Percentiles rank a stretch among this genome's conserved stretches.
Conservation (phyloP, 768 basidiomycete species). For the Leucocoprinus sp. region DNA sequence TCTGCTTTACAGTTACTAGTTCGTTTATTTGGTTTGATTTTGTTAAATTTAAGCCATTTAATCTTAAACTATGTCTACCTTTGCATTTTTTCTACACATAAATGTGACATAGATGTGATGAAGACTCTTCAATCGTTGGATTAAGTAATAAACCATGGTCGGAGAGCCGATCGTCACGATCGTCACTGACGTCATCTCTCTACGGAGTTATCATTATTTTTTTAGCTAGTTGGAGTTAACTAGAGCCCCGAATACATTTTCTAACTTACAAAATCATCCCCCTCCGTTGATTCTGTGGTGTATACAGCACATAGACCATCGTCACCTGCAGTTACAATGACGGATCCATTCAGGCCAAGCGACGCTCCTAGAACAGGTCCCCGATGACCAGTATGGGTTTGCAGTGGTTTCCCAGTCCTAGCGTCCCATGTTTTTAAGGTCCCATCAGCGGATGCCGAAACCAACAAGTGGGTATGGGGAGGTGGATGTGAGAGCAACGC, state of each 20-base stretch:
- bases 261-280: slow-evolving; percentile 14
- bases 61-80: too few species aligned
- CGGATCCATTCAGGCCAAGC: slow-evolving; percentile 59
- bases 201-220: not conserved
- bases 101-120: too few species aligned
- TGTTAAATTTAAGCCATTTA: too few species aligned
- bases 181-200: not conserved
- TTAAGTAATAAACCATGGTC: too few species aligned
- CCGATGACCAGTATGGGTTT: slow-evolving; percentile 76
- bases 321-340: slow-evolving; percentile 85
- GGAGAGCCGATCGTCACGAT: too few species aligned
- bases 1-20: too few species aligned
- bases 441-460: slow-evolving; percentile 83
- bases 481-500: slow-evolving; percentile 65
- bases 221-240: not conserved
- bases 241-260: not conserved
- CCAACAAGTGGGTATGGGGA: slow-evolving; percentile 68
- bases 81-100: too few species aligned
- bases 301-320: slow-evolving; percentile 84
- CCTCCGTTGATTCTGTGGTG: slow-evolving; percentile 48
- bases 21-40: too few species aligned
- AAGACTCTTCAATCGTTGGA: too few species aligned
- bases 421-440: slow-evolving; percentile 91
- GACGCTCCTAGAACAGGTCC: slow-evolving; percentile 71
- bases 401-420: slow-evolving; percentile 69